phyloP scores from a whole-genome alignment of 805 yeast species.

The Teunomyces gatunensis region DNA sequence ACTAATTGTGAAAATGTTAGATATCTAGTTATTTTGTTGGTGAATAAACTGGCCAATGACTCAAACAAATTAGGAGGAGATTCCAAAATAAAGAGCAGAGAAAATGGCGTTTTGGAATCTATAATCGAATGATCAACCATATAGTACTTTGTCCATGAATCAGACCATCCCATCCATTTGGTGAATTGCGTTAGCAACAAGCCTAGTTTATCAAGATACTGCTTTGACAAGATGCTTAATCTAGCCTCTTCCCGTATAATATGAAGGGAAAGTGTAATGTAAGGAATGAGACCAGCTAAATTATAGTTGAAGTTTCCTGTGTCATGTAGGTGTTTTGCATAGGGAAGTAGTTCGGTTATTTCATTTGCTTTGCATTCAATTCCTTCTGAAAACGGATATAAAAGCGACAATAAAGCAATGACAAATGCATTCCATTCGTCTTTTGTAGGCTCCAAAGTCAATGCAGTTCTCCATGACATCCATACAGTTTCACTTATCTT shows the following conservation, averaged over 20 bases:
- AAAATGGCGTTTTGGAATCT: slow-evolving; percentile 40
- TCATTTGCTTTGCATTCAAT: slow-evolving; percentile 18
- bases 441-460: slow-evolving; percentile 36
- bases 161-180: slow-evolving; percentile 73
- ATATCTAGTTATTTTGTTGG: slow-evolving; percentile 47
- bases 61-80: slow-evolving; percentile 61
- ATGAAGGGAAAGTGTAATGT: slow-evolving; percentile 67
- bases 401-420: slow-evolving; percentile 47
- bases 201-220: slow-evolving; percentile 43
- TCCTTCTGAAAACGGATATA: slow-evolving; percentile 44
- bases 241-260: slow-evolving; percentile 71
- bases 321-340: slow-evolving; percentile 27
- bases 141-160: slow-evolving; percentile 61
- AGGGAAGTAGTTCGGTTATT: slow-evolving; percentile 29
- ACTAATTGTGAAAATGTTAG: slow-evolving; percentile 65
- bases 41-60: slow-evolving; percentile 52
- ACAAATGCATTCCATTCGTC: slow-evolving; percentile 64
- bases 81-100: slow-evolving; percentile 45
- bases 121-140: slow-evolving; percentile 27
- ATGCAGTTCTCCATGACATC: slow-evolving; percentile 61
- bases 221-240: slow-evolving; percentile 48
- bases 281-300: slow-evolving; percentile 56
- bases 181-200: slow-evolving; percentile 59
- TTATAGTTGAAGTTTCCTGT: slow-evolving; percentile 34
- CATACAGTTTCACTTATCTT: slow-evolving; percentile 56